Evolutionary conservation across 768 basidiomycete species (phyloP).

Genomic region (Fomitopsis serialis): DNA sequence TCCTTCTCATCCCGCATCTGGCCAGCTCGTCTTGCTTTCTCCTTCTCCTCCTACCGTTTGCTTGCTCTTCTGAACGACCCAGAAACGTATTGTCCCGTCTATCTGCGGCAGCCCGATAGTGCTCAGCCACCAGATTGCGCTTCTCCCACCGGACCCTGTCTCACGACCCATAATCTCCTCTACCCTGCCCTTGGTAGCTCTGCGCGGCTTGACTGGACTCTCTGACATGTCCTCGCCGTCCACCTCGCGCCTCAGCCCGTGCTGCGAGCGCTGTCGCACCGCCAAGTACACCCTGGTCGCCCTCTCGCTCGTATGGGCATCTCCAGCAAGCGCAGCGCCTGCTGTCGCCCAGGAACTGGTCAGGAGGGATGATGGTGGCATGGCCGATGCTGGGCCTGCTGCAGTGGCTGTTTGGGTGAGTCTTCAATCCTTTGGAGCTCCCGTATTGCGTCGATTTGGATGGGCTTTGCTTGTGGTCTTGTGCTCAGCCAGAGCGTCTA

Average conservation of each 20-base stretch:
- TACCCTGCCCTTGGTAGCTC: background rate
- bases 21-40: background rate
- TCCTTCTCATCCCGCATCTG: background rate
- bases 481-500: too few species aligned
- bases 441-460: too few species aligned
- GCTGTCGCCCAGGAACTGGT: background rate
- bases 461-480: too few species aligned
- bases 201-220: background rate
- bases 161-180: background rate
- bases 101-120: background rate
- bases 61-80: background rate
- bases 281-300: background rate
- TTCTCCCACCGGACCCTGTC: too few species aligned
- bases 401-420: constrained; percentile 3
- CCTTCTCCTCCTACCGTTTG: background rate
- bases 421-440: too few species aligned
- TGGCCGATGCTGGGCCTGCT: background rate
- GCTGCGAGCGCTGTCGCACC: background rate
- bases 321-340: background rate
- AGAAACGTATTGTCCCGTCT: background rate
- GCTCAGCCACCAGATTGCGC: background rate
- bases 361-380: background rate
- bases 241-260: background rate
- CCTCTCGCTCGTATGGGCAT: background rate
- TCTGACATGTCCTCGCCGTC: background rate